Conservation (phyloP, 2,329 filamentous ascomycete genomes). For the Xylariaceae sp. region DNA sequence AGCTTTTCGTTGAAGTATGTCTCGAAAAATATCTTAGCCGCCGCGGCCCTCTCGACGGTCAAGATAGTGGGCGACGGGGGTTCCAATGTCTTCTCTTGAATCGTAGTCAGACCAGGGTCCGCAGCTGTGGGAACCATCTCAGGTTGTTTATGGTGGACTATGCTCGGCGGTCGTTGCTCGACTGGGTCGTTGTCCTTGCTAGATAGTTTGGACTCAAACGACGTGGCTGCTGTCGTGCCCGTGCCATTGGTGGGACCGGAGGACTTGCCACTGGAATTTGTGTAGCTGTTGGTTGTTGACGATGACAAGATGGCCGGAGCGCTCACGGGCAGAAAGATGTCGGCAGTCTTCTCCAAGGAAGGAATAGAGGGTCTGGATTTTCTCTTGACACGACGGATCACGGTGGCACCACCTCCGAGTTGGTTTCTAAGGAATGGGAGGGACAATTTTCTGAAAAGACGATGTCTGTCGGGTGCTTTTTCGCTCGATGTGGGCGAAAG, state of each 20-base stretch:
- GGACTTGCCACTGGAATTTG: constrained; percentile 28
- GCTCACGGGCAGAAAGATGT: constrained; percentile 24
- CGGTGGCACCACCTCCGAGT: constrained; percentile 36
- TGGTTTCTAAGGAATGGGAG: constrained; percentile 36
- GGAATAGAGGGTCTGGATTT: constrained; percentile 36
- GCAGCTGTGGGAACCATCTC: constrained; percentile 20
- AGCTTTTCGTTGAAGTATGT: constrained; percentile 73
- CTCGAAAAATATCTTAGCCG: constrained; percentile 82
- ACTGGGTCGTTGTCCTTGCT: constrained; percentile 28
- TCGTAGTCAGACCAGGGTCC: constrained; percentile 29
- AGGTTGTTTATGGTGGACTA: constrained; percentile 27
- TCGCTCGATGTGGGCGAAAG: constrained; percentile 23
- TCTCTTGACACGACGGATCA: constrained; percentile 38
- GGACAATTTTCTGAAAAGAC: constrained; percentile 36
- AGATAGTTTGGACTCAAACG: constrained; percentile 39
- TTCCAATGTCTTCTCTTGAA: constrained; percentile 33
- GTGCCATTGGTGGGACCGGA: constrained; percentile 25
- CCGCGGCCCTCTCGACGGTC: constrained; percentile 73
- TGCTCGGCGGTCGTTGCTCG: constrained; percentile 29
- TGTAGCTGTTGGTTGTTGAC: constrained; percentile 28
- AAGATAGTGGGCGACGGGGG: constrained; percentile 33
- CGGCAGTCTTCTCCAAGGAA: constrained; percentile 32
- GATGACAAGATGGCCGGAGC: constrained; percentile 20
- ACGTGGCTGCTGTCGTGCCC: constrained; percentile 35
- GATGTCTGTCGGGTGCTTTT: constrained; percentile 20